Base-by-base conservation (phyloP, 164 flowering plant species). In the Taxillus chinensis region DNA sequence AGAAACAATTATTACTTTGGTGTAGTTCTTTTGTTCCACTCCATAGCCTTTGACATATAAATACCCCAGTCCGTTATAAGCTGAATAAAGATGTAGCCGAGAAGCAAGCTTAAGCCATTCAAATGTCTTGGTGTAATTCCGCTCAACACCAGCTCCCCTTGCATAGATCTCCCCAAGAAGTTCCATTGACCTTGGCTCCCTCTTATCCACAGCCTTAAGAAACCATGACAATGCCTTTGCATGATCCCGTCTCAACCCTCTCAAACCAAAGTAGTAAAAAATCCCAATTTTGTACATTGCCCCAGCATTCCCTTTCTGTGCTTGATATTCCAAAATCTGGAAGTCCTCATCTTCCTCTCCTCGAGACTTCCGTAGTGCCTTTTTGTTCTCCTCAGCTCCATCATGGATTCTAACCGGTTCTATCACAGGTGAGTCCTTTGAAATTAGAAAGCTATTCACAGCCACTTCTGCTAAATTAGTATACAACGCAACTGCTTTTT, bases 291-390 rank as follows among this genome's bases (percentile, higher is more conserved):
- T 87, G 59, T 87, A 85, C 99, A 95, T 95, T 0, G 99, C 97
- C 1, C 64, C 84, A 3, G 96, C 83, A 80, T 83, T 89, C 58
- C 99, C 99, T 66, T 84, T 95, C 67, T 79, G 86, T 1, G 97
- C 99, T 70, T 95, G 97, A 66, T 83, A 91, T 49, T 95, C 96
- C 61, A 87, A 79, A 39, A 95, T 87, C 78, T 91, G 99, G 66
- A 95, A 95, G 67, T 86, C 97, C 65, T 95, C 99, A 64, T 89
- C 97, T 14, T 95, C 98, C 62, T 91, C 99, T n/a, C 99, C 99
- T 45, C 90, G 74, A 2, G 85, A 87, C 67, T 90, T 93, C 79
- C 95, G 78, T 64, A 91, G 68, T 0, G 87, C 96, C 39, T 81
- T 90, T 73, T 89, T 91, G 42, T 91, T 91, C 80, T 95, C 98